phyloP scores from a whole-genome alignment of 345 rosid species.

The Chamaenerion angustifolium region DNA sequence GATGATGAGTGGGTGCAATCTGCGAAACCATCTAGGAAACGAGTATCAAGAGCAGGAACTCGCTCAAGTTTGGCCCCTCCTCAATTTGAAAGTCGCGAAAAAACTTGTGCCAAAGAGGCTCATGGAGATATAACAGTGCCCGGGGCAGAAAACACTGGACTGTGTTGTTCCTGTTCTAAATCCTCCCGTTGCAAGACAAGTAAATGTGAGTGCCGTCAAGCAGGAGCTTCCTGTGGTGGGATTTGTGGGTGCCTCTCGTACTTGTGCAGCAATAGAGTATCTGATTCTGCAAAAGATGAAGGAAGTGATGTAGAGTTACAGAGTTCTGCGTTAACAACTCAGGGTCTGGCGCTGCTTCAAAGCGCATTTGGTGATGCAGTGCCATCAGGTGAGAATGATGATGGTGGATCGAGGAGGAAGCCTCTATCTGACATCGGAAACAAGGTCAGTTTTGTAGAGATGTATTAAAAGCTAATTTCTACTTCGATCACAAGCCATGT shows the following conservation, averaged over 20 bases:
- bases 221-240: conserved; percentile 46
- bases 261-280: conserved; percentile 56
- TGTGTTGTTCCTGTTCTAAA: conserved; percentile 60
- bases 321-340: conserved; percentile 45
- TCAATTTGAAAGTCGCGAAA: conserved; percentile 16
- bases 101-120: conserved; percentile 9
- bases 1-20: conserved; percentile 52
- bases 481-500: neutral
- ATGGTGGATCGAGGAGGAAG: conserved; percentile 41
- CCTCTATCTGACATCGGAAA: conserved; percentile 83
- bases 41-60: conserved; percentile 24
- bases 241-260: conserved; percentile 51
- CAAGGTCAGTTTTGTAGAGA: conserved; percentile 2
- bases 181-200: conserved; percentile 56
- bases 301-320: conserved; percentile 11
- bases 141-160: conserved; percentile 12
- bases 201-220: conserved; percentile 68
- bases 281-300: conserved; percentile 10
- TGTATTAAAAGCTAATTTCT: neutral
- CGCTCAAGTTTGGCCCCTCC: conserved; percentile 16
- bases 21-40: conserved; percentile 22
- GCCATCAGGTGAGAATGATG: conserved; percentile 24
- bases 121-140: conserved; percentile 12
- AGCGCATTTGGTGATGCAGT: conserved; percentile 47
- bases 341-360: conserved; percentile 69